phyloP scores from a whole-genome alignment of 768 basidiomycete species.

The Termitomyces sp. region DNA sequence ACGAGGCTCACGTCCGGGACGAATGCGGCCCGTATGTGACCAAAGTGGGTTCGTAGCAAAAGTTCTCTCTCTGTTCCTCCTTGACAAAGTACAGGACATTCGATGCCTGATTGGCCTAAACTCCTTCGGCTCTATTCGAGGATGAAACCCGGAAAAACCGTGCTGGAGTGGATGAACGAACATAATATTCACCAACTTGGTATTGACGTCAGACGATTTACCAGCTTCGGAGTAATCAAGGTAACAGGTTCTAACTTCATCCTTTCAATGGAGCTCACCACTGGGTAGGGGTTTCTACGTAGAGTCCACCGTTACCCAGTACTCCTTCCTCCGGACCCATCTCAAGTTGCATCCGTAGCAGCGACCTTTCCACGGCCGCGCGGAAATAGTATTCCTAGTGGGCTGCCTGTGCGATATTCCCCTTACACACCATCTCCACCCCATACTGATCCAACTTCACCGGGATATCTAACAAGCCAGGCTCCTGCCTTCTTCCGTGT shows the following conservation, averaged over 20 bases:
- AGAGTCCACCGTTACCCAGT: conserved; percentile 93
- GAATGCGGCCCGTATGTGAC: conserved; percentile 95
- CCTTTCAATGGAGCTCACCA: not conserved
- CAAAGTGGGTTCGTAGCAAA: conserved; percentile 47
- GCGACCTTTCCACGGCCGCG: conserved; percentile 28
- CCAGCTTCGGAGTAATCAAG: conserved; percentile 97
- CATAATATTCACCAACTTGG: conserved; percentile 65
- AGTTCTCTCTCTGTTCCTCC: not conserved
- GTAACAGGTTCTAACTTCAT: conserved; percentile 40
- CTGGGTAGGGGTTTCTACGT: conserved; percentile 74
- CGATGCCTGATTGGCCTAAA: conserved; percentile 80
- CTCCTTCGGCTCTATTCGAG: conserved; percentile 84
- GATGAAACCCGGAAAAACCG: conserved; percentile 74
- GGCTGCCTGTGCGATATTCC: conserved; percentile 20
- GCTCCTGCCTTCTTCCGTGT: conserved; percentile 16
- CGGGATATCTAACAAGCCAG: conserved; percentile 11
- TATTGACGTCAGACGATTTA: conserved; percentile 90
- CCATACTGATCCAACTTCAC: conserved; percentile 12
- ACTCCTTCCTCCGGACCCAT: conserved; percentile 41
- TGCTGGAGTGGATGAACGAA: conserved; percentile 84
- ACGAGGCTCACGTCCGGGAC: conserved; percentile 74
- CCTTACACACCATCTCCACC: conserved; percentile 19
- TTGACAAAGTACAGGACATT: conserved; percentile 33
- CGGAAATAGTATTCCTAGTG: conserved; percentile 30
- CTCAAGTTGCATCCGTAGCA: conserved; percentile 13